A percentile compares a stretch with the other conserved stretches of the same genome.
Evolutionary conservation across 192 early-diverging fungal species (phyloP).

Genomic region (Oehlia diaphana): DNA sequence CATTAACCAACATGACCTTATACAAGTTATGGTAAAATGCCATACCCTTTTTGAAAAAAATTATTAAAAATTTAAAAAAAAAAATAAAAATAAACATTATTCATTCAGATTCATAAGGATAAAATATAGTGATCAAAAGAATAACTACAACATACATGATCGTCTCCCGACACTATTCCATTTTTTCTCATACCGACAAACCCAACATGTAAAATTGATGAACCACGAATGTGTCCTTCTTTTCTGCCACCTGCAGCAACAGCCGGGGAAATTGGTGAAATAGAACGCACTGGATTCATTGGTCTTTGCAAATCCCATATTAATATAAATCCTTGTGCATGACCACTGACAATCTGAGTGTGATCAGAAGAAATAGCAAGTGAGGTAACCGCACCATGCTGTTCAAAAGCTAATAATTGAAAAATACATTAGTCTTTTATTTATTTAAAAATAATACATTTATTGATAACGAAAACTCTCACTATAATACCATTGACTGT

Average conservation of each 20-base stretch:
- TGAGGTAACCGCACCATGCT: conserved; percentile 55
- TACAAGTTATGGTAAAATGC: conserved; percentile 60
- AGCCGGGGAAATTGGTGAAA: conserved; percentile 48
- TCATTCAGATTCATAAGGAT: not conserved
- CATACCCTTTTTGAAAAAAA: conserved; percentile 46
- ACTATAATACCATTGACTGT: conserved; percentile 33
- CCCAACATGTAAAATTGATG: conserved; percentile 56
- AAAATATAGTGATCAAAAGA: not conserved
- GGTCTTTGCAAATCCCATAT: conserved; percentile 58
- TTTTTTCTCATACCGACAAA: conserved; percentile 57
- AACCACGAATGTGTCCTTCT: conserved; percentile 57
- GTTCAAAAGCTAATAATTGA: conserved; percentile 43
- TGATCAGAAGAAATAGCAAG: conserved; percentile 59
- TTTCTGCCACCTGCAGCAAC: conserved; percentile 50
- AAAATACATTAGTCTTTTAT: not conserved
- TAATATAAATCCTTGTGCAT: conserved; percentile 54
- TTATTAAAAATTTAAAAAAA: not conserved
- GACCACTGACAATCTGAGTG: conserved; percentile 54
- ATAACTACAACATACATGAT: conserved; percentile 39
- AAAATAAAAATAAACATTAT: no score
- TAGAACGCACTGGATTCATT: conserved; percentile 45
- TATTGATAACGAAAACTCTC: not conserved
- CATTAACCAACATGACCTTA: conserved; percentile 61
- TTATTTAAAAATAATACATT: not conserved
- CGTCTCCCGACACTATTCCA: conserved; percentile 56